Evolutionary conservation across 2,329 filamentous ascomycete species (phyloP), one percentile per base, ranked within the genome.

Genomic region (Trichoderma arundinaceum): DNA sequence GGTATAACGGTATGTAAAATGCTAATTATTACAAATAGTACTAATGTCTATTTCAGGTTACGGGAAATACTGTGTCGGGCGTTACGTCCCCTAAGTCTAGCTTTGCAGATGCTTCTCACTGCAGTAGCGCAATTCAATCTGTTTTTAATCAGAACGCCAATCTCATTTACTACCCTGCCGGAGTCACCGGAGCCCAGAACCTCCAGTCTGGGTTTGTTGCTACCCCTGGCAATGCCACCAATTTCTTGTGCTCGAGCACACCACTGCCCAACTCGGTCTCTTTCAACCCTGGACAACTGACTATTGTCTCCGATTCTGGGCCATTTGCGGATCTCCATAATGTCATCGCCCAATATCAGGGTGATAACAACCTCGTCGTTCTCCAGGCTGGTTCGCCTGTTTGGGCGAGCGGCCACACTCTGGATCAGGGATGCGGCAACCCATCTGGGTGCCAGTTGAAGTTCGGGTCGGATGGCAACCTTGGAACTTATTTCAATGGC

Each of bases 301-400:
- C 66, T 39, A 66, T 73, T 17, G 66, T 58, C 8, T 69, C 70
- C 15, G 66, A 70, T 7, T 57, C 67, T 4, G 64, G 58, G 5
- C 63, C 67, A 19, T 70, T 72, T 19, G 69, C 66, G 1, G 44
- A 68, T 19, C 66, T 73, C 13, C 67, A 70, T 41, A 61, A 67
- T 13, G 69, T 72, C 35, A 67, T 68, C 28, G 68, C 69, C 9
- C 70, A 73, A 53, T 69, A 71, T 44, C 71, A 73, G 63, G 70
- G 70, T 13, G 72, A 73, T 48, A 71, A 64, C 32, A 73, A 73
- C 60, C 57, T 73, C 10, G 71, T 73, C 2, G 69, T 69, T 9
- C 58, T 68, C n/a, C 52, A 65, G 28, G 22, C 6, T 19, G 68
- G 68, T 2, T 56, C 32, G 19, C 68, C 68, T n/a, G 63, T 68